phyloP scores from a whole-genome alignment of 768 basidiomycete species.

The Guyanaporus albipodus region DNA sequence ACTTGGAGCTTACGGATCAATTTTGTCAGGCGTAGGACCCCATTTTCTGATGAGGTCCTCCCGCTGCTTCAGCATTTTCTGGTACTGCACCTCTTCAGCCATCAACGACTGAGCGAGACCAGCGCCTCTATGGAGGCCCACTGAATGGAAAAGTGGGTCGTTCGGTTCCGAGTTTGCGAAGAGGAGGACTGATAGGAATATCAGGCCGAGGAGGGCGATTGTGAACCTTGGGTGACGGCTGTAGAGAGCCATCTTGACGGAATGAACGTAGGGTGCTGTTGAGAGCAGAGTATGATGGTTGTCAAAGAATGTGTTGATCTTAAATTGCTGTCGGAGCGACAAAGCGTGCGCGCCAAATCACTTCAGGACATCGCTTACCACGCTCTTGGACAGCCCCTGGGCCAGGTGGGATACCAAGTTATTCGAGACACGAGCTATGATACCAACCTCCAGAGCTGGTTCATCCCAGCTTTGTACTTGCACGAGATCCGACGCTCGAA shows the following conservation, averaged over 20 bases:
- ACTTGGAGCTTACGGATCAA: constrained; percentile 31
- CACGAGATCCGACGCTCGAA: no score
- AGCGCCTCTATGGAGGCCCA: constrained; percentile 1
- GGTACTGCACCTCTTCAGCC: constrained; percentile 34
- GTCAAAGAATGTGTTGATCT: neutral
- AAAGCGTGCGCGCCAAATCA: no score
- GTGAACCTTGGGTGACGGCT: constrained; percentile 31
- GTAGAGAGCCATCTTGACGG: constrained; percentile 23
- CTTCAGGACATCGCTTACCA: no score
- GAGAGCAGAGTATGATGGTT: constrained; percentile 4
- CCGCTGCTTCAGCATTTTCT: constrained; percentile 38
- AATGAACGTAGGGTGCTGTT: constrained; percentile 13
- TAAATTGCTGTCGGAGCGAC: no score
- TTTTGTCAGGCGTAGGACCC: constrained; percentile 49
- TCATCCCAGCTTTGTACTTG: no score
- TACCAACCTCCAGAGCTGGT: no score
- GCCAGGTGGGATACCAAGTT: no score
- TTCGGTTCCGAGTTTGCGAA: constrained; percentile 22
- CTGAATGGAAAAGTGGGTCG: constrained; percentile 2
- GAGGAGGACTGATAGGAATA: constrained; percentile 26
- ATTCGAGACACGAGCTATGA: no score
- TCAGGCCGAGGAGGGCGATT: constrained; percentile 23
- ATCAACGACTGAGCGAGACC: constrained; percentile 11
- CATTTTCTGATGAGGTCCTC: constrained; percentile 49
- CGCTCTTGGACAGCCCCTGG: no score